These are phyloP conservation scores for Climacium dendroides DNA, from an alignment of 225 moss, liverwort and hornwort genomes.

Conservation along the genomic window DNA sequence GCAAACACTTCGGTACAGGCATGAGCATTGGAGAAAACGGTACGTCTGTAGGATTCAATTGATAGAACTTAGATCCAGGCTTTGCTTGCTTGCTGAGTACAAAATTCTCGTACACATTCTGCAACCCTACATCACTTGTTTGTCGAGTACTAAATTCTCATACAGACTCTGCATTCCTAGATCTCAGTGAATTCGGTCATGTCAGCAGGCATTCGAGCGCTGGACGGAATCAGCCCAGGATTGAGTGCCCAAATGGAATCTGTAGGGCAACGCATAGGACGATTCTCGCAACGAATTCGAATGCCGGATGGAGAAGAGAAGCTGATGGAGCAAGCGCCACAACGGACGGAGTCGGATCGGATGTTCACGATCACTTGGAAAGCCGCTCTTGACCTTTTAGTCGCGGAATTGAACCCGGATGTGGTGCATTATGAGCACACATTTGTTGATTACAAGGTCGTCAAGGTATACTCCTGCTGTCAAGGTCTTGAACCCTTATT, in stretches of 20 bases:
- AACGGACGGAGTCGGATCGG: conserved; percentile 2
- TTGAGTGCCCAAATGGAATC: conserved; percentile 9
- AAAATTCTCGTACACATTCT: no score
- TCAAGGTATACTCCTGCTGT: conserved; percentile 1
- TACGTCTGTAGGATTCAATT: not conserved
- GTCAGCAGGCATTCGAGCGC: conserved; percentile 35
- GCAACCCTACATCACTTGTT: not conserved
- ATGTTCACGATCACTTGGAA: conserved; percentile 33
- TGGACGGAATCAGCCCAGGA: conserved; percentile 41
- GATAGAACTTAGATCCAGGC: not conserved
- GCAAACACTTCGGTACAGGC: conserved; percentile 39
- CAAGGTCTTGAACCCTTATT: not conserved
- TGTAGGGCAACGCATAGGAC: not conserved
- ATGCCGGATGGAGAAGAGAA: conserved; percentile 5
- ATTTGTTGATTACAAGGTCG: conserved; percentile 25
- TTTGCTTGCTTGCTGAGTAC: not conserved
- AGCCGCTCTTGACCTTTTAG: conserved; percentile 5
- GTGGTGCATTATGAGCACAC: conserved; percentile 25
- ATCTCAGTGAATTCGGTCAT: not conserved
- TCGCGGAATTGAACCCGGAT: not conserved
- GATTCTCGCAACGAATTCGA: conserved; percentile 1
- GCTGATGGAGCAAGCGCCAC: not conserved
- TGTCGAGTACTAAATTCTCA: not conserved
- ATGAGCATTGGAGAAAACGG: conserved; percentile 43
- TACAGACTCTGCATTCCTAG: not conserved